Percentiles rank a stretch among this genome's conserved stretches.
Conservation (phyloP, 257 asterid genomes). For the Ilex asprella region DNA sequence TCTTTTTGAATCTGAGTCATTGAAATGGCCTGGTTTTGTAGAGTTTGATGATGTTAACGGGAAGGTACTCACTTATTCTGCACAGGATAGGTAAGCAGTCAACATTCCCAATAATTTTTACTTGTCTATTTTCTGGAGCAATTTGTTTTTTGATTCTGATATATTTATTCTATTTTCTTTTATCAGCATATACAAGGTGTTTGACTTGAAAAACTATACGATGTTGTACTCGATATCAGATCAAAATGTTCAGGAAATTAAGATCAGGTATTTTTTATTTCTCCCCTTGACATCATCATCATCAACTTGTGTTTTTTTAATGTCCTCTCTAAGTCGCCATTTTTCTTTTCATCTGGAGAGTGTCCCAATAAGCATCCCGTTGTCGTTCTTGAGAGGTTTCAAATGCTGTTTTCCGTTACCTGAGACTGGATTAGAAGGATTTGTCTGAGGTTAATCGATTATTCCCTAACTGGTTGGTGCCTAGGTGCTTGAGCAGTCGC, state of each 20-base stretch:
- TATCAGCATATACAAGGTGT: constrained; percentile 73
- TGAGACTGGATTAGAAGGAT: too few species aligned
- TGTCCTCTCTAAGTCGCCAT: too few species aligned
- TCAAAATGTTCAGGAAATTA: constrained; percentile 70
- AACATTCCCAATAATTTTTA: neutral
- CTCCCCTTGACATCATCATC: too few species aligned
- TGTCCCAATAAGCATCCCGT: too few species aligned
- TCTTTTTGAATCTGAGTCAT: constrained; percentile 87
- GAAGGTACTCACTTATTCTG: constrained; percentile 92
- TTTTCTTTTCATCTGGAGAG: too few species aligned
- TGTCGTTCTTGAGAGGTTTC: too few species aligned
- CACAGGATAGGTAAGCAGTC: constrained; percentile 71
- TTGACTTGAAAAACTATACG: constrained; percentile 59
- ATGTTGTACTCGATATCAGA: constrained; percentile 93
- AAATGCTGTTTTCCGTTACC: too few species aligned
- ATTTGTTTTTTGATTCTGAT: constrained; percentile 15
- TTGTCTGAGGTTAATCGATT: too few species aligned
- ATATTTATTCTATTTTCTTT: constrained; percentile 7
- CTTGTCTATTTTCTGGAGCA: neutral
- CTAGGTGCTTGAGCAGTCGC: too few species aligned
- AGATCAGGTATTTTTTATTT: constrained; percentile 33
- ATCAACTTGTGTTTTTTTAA: too few species aligned
- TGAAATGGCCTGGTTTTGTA: constrained; percentile 99
- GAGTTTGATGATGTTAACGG: constrained; percentile 99
- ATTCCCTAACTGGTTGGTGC: too few species aligned